Evolutionary conservation across 106 monocot species (phyloP), one percentile per base, ranked within the genome.

Genomic region (Platanthera zijinensis): DNA sequence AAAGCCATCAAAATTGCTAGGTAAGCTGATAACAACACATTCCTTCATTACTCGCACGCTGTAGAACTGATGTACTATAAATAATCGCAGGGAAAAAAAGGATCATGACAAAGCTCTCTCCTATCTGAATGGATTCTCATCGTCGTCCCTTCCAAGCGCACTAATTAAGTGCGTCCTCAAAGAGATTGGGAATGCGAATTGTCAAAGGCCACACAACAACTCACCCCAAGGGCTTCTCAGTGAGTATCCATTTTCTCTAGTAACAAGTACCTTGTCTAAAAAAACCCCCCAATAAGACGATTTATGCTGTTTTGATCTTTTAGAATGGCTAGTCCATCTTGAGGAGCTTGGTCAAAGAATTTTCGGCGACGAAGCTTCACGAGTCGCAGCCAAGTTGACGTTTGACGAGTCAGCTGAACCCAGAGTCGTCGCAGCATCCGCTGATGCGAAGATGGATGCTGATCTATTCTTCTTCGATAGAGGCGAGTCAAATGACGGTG

Each of bases 211-310:
- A 67, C 82, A 74, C 85, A 53, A 84, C 19, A 77, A 85, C 66
- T 87, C 95, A 25, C 95, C 96, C 78, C 80, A 96, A 85, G 80
- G 74, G 81, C 69, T 93, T 84, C 89, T 96, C 46, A 86, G 96
- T 96, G 52, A 28, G 92, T 84, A 73, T 68, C 19, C 8, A 11
- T 76, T 54, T 69, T 48, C 46, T 49, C 7, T 19, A 19, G 59
- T 61, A 61, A 21, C 59, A 61, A 6, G 11, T 56, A 14, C 12
- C 56, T 14, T 56, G 2, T 6, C 9, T 61, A 19, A 61, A 21
- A 61, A 71, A 70, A 25, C 25, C 25, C 7, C n/a, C 67, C 52
- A 6, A 6, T 6, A 17, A 6, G 8, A 6, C 2, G 6, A 62
- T 14, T 62, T 62, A 6, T 14, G n/a, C 0, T 62, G 61, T 62